Base-by-base conservation (phyloP, 225 moss, liverwort and hornwort species). In the Pleurozium schreberi region DNA sequence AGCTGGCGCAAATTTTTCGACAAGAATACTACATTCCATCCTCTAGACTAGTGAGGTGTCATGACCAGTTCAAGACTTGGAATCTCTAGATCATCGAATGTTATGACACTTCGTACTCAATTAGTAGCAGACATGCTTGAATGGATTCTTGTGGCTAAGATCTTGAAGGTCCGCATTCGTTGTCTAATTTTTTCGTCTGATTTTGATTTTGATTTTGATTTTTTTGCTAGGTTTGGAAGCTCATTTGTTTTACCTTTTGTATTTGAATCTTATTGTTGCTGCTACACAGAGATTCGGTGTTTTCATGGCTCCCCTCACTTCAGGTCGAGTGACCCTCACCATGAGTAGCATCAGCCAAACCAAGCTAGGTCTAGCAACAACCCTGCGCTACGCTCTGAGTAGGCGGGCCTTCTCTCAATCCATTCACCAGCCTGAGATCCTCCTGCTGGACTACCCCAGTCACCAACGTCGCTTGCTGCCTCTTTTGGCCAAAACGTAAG, bases 401-500 rank as follows among this genome's bases (percentile, higher is more conserved):
- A 90, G 98, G 88, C 96, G 97, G 19, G 97, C 97, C 30, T 98
- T 97, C 88, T 91, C 98, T 15, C 47, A 88, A 75, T 90, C 88
- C 70, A 82, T 73, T 55, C 87, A 94, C 59, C 79, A 95, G 87
- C 96, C 90, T 38, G 98, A 97, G 89, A 86, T 95, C 85, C 92
- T 97, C 52, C 84, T 98, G 33, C 91, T 98, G 42, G 97, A 98
- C 93, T 98, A 98, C 83, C 98, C 97, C 47, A 98, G 98, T 83
- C 96, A 97, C 93, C 97, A 95, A 82, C 95, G 93, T n/a, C 98
- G 98, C 57, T 90, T 98, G 93, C 91, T 98, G 49, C 96, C 98
- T 18, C 89, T 98, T 77, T 85, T 98, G 85, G 98, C 98, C 76
- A 98, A 96, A 93, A 96, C 96, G 97, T 98, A 83, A 91, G 93